Evolutionary conservation across 148 eudicot species (phyloP).

Genomic region (Polygonum maritimum): DNA sequence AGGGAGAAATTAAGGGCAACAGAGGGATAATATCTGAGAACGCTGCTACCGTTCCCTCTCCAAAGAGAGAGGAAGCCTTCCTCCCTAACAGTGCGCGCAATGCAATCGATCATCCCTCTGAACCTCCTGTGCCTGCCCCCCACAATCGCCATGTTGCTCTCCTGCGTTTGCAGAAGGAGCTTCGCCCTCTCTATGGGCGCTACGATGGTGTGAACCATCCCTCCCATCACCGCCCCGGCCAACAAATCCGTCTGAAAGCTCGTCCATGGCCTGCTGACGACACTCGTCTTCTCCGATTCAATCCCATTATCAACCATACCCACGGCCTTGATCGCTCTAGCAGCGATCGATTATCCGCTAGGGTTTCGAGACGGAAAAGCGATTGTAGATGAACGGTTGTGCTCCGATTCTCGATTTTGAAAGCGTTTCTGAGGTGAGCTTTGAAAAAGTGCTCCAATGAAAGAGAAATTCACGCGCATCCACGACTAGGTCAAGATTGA

Average conservation of each 20-base stretch:
- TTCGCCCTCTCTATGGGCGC: constrained; percentile 93
- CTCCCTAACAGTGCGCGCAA: constrained; percentile 47
- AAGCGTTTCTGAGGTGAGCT: background rate
- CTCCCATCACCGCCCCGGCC: constrained; percentile 92
- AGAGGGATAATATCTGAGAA: constrained; percentile 89
- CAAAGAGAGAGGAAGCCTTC: constrained; percentile 78
- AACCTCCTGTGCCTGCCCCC: constrained; percentile 56
- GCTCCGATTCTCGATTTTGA: background rate
- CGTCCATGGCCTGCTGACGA: constrained; percentile 21
- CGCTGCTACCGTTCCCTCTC: constrained; percentile 96
- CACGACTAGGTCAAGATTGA: background rate
- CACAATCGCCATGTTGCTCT: constrained; percentile 71
- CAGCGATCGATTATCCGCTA: background rate
- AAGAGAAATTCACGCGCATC: background rate
- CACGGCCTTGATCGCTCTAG: background rate
- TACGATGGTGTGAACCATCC: constrained; percentile 85
- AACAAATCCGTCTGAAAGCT: constrained; percentile 73
- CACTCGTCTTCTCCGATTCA: background rate
- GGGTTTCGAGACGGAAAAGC: background rate
- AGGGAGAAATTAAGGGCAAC: constrained; percentile 97
- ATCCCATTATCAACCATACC: constrained; percentile 7
- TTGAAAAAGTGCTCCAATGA: background rate
- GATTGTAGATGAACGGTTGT: background rate
- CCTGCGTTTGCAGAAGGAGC: constrained; percentile 85
- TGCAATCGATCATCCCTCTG: constrained; percentile 87